Percentiles rank a stretch among this genome's conserved stretches.
Conservation (phyloP, 1,139 yeast genomes). For the Suhomyces choctaworum region DNA sequence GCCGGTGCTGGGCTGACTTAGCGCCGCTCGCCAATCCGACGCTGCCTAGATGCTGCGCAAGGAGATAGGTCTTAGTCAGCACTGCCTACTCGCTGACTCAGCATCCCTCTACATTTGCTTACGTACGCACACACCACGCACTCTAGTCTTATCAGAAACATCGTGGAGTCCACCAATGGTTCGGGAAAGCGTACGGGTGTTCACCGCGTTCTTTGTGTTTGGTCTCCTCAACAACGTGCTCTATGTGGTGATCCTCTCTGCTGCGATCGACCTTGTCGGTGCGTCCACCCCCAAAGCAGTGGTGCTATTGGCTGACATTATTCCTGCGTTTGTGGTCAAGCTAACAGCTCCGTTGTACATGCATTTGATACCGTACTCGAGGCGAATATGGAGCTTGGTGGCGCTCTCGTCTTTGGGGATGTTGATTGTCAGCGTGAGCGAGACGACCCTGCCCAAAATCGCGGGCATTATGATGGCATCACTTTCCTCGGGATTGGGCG, state of each 20-base stretch:
- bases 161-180: not conserved
- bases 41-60: no score
- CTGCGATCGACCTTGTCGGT: conserved; percentile 91
- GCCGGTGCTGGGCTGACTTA: no score
- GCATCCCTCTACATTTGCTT: no score
- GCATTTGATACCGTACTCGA: conserved; percentile 59
- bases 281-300: conserved; percentile 79
- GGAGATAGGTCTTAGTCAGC: no score
- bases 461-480: conserved; percentile 83
- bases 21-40: no score
- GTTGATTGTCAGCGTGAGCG: conserved; percentile 59
- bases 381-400: conserved; percentile 57
- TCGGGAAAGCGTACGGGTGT: conserved; percentile 24
- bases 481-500: conserved; percentile 85
- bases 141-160: no score
- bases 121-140: no score
- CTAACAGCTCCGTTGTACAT: conserved; percentile 76
- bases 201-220: conserved; percentile 70
- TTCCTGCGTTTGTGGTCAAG: conserved; percentile 78
- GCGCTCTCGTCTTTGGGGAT: conserved; percentile 70
- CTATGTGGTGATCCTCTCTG: conserved; percentile 87
- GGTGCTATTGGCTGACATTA: conserved; percentile 80
- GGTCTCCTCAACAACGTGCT: conserved; percentile 87
- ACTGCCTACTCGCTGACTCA: no score
- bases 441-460: conserved; percentile 40